Evolutionary conservation across 2,329 filamentous ascomycete species (phyloP).

Genomic region (Tothia fuscella): DNA sequence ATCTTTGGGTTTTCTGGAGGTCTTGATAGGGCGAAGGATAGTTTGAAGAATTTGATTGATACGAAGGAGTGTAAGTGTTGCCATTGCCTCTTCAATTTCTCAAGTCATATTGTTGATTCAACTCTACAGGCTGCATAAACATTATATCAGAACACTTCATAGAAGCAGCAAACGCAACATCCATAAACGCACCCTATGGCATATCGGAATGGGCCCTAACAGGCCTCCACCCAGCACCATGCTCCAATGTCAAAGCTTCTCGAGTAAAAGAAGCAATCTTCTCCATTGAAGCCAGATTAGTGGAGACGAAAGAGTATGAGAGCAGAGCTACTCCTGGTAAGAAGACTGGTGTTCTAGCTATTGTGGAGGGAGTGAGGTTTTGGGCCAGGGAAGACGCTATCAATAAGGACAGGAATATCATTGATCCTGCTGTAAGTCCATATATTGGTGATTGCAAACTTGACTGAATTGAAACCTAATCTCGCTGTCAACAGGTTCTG

Average conservation of each 20-base stretch:
- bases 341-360: constrained; percentile 60
- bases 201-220: constrained; percentile 67
- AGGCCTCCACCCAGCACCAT: constrained; percentile 60
- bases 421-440: constrained; percentile 61
- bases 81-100: constrained; percentile 7
- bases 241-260: constrained; percentile 53
- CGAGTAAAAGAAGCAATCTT: constrained; percentile 76
- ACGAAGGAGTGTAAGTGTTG: constrained; percentile 67
- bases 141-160: constrained; percentile 75
- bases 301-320: constrained; percentile 66
- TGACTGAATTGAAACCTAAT: constrained; percentile 9
- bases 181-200: constrained; percentile 66
- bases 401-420: constrained; percentile 59
- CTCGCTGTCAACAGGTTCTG: too few species aligned
- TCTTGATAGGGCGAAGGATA: constrained; percentile 59
- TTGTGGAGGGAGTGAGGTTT: constrained; percentile 76
- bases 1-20: constrained; percentile 49
- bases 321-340: constrained; percentile 57
- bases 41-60: constrained; percentile 60
- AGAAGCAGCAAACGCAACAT: constrained; percentile 77
- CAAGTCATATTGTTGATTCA: not conserved
- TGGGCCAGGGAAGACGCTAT: constrained; percentile 85
- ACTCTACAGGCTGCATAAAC: constrained; percentile 63
- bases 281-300: constrained; percentile 66
- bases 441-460: constrained; percentile 12